phyloP scores from a whole-genome alignment of 805 yeast species.

The Lachancea dasiensis region DNA sequence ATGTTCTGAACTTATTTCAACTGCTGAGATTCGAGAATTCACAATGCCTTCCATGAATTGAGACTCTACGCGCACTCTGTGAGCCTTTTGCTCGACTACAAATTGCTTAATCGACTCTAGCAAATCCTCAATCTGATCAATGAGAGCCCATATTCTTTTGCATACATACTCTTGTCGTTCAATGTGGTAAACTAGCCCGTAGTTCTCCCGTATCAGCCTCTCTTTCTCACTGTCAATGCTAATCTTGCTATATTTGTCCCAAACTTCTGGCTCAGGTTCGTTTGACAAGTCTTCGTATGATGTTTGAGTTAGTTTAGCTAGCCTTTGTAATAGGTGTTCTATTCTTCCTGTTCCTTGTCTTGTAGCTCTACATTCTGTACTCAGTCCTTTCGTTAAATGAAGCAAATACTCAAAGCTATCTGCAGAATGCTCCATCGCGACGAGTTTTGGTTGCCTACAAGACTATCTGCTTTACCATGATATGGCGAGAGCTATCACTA shows the following conservation, averaged over 20 bases:
- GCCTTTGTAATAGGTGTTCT: conserved; percentile 20
- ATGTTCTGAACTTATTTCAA: conserved; percentile 12
- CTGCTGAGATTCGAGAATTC: conserved; percentile 13
- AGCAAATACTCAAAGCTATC: conserved; percentile 29
- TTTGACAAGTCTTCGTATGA: conserved; percentile 20
- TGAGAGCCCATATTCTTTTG: conserved; percentile 20
- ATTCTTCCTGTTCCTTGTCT: conserved; percentile 27
- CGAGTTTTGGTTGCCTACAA: neutral
- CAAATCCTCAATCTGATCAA: conserved; percentile 27
- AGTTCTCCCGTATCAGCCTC: conserved; percentile 23
- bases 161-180: conserved; percentile 28
- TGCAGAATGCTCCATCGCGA: conserved; percentile 13
- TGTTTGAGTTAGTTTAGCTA: conserved; percentile 28
- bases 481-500: too few relatives aligned
- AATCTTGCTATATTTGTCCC: conserved; percentile 10
- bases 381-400: conserved; percentile 22
- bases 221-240: conserved; percentile 16
- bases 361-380: conserved; percentile 21
- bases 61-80: conserved; percentile 18
- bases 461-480: too few relatives aligned
- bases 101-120: conserved; percentile 26
- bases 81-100: conserved; percentile 24
- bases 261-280: conserved; percentile 14
- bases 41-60: conserved; percentile 21
- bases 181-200: conserved; percentile 24